Base-by-base conservation (phyloP, 306 rosid species). In the Sesbania bispinosa region DNA sequence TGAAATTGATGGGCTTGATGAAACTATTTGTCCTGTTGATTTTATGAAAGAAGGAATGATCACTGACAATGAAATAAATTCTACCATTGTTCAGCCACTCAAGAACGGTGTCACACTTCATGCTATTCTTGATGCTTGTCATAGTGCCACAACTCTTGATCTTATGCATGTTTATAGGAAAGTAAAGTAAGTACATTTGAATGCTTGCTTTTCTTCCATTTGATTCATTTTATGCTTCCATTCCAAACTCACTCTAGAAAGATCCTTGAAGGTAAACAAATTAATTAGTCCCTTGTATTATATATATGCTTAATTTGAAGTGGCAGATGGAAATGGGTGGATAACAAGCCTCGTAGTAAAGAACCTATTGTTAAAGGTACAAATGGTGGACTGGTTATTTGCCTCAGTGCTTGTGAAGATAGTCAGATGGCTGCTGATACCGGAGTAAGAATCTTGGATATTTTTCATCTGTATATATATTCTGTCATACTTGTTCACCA, bases 91-190 rank as follows among this genome's bases (percentile, higher is more conserved):
- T 73, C 10, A 36, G 61, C 97, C 97, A 75, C 57, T n/a, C n/a
- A n/a, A n/a, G n/a, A n/a, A n/a, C n/a, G n/a, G n/a, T n/a, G n/a
- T n/a, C n/a, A n/a, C n/a, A 3, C 92, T 92, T 47, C 94, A 87
- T 42, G 93, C 93, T 67, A 82, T 92, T 6, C 79, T 92, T 9
- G 97, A 92, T 76, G 80, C 96, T 59, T 86, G 96, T 55, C 90
- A 92, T 20, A 89, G 96, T 46, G 97, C 92, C 68, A 89, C 97
- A 9, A 48, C 85, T 58, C 96, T 89, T 57, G 97, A 92, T 82
- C 88, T 92, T 7, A 11, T 10, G 3, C 10, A 73, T 21, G 78
- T 71, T 10, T 92, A 83, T 59, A 32, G 79, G 33, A 69, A 1
- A 5, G 32, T 67, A 8, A 38, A 10, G 96, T 89, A 32, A 78